A percentile compares a stretch with the other conserved stretches of the same genome.
phyloP scores from a whole-genome alignment of 257 asterid species.

The Capsicum rhomboideum region DNA sequence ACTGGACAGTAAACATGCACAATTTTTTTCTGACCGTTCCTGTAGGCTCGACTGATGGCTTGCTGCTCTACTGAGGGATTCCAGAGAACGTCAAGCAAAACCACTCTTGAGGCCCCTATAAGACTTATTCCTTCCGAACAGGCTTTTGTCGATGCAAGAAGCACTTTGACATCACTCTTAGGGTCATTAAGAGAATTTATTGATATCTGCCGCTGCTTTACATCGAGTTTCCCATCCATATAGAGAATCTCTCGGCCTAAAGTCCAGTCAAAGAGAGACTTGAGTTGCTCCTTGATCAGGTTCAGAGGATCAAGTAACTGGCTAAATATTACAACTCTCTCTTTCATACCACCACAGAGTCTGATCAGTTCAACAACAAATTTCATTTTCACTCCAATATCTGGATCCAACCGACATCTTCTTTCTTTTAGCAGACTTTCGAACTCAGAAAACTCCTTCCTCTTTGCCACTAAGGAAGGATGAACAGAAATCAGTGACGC shows the following conservation, averaged over 20 bases:
- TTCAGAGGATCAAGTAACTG: conserved; percentile 36
- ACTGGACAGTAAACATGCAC: conserved; percentile 64
- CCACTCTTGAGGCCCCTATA: conserved; percentile 80
- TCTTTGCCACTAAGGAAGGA: conserved; percentile 41
- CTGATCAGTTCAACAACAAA: conserved; percentile 42
- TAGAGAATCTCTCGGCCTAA: conserved; percentile 52
- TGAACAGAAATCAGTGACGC: conserved; percentile 55
- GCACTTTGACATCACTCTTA: conserved; percentile 34
- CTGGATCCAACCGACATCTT: conserved; percentile 9
- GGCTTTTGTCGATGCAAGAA: conserved; percentile 61
- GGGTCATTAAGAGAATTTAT: conserved; percentile 43
- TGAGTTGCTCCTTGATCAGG: conserved; percentile 30
- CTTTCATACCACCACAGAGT: conserved; percentile 15
- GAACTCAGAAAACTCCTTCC: conserved; percentile 14
- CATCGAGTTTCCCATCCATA: conserved; percentile 38
- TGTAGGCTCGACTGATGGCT: conserved; percentile 72
- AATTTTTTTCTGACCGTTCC: conserved; percentile 60
- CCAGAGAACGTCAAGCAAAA: conserved; percentile 74
- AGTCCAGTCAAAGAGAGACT: conserved; percentile 30
- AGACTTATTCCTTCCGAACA: conserved; percentile 80
- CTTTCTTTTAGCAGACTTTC: background rate
- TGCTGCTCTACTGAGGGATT: conserved; percentile 68
- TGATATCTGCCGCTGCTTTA: conserved; percentile 32
- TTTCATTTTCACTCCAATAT: conserved; percentile 49
- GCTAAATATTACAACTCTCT: conserved; percentile 58